Evolutionary conservation across 352 stramenopile species (phyloP).

Genomic region (Phytophthora ohioensis): DNA sequence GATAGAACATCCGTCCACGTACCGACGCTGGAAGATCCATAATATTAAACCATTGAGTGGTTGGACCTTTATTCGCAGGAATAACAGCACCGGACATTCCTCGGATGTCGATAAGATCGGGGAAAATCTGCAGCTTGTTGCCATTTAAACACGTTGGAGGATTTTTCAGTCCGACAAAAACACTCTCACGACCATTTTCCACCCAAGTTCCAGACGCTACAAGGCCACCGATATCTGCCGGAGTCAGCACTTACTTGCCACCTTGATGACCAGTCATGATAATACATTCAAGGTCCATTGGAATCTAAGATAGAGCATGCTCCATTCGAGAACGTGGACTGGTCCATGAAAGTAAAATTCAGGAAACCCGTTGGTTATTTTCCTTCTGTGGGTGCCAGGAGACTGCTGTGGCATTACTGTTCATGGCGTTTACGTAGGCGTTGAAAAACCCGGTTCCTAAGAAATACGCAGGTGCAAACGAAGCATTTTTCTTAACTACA

Average conservation of each 20-base stretch:
- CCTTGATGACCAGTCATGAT: conserved; percentile 51
- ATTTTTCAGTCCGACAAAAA: conserved; percentile 39
- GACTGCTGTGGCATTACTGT: conserved; percentile 34
- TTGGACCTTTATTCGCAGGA: conserved; percentile 19
- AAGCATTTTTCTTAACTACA: conserved; percentile 48
- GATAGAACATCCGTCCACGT: conserved; percentile 44
- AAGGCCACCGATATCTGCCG: conserved; percentile 44
- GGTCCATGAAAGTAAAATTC: conserved; percentile 40
- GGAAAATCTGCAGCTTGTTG: conserved; percentile 29
- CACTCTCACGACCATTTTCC: conserved; percentile 43
- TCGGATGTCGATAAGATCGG: conserved; percentile 23
- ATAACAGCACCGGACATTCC: conserved; percentile 32
- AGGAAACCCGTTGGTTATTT: conserved; percentile 40
- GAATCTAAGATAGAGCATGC: conserved; percentile 38
- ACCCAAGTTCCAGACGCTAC: conserved; percentile 42
- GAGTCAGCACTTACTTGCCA: conserved; percentile 42
- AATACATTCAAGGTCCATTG: conserved; percentile 43
- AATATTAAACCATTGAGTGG: conserved; percentile 42
- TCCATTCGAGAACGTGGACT: conserved; percentile 22
- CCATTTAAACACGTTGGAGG: conserved; percentile 22
- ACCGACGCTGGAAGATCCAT: conserved; percentile 40
- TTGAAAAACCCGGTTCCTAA: conserved; percentile 37
- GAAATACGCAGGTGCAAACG: conserved; percentile 46
- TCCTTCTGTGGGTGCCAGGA: conserved; percentile 46
- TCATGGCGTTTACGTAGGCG: conserved; percentile 31